These are phyloP conservation scores for Melampsora allii-populina DNA, from an alignment of 1,284 basidiomycete species.

Conservation along the genomic window DNA sequence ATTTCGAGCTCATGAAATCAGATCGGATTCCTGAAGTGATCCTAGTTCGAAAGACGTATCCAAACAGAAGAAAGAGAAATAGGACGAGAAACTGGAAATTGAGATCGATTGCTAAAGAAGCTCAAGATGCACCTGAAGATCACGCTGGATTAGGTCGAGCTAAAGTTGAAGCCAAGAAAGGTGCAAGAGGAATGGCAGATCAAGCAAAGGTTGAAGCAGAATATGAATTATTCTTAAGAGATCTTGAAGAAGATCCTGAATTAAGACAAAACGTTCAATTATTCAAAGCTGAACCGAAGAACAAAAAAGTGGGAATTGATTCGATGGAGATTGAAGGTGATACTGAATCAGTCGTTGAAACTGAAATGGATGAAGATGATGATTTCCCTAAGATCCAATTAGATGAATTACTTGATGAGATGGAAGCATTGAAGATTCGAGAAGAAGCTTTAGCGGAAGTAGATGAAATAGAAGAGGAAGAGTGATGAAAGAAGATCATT, in stretches of 20 bases:
- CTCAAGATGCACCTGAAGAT: slow-evolving; percentile 58
- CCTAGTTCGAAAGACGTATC: slow-evolving; percentile 93
- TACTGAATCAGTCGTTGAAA: slow-evolving; percentile 53
- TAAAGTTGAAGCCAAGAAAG: slow-evolving; percentile 47
- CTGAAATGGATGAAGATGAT: slow-evolving; percentile 63
- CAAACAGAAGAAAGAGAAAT: slow-evolving; percentile 86
- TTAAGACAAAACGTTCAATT: slow-evolving; percentile 83
- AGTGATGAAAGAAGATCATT: background rate
- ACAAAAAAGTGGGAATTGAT: slow-evolving; percentile 52
- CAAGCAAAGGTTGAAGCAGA: slow-evolving; percentile 92
- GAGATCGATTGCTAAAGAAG: slow-evolving; percentile 90
- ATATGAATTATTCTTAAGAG: slow-evolving; percentile 92
- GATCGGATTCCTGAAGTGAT: slow-evolving; percentile 83
- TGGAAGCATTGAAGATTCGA: slow-evolving; percentile 62
- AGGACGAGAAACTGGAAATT: slow-evolving; percentile 82
- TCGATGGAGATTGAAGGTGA: slow-evolving; percentile 69
- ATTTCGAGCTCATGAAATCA: slow-evolving; percentile 66
- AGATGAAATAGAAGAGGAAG: background rate
- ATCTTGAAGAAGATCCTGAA: slow-evolving; percentile 95
- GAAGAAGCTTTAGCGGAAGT: slow-evolving; percentile 44
- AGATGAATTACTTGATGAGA: slow-evolving; percentile 86
- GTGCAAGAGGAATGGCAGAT: slow-evolving; percentile 59
- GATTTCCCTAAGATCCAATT: slow-evolving; percentile 86
- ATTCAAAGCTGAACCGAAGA: slow-evolving; percentile 63
- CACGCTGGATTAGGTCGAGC: slow-evolving; percentile 62